Percentiles rank a stretch among this genome's conserved stretches.
These are phyloP conservation scores for Lasiodiplodia theobromae DNA, from an alignment of 2,329 filamentous ascomycete genomes.

Conservation along the genomic window DNA sequence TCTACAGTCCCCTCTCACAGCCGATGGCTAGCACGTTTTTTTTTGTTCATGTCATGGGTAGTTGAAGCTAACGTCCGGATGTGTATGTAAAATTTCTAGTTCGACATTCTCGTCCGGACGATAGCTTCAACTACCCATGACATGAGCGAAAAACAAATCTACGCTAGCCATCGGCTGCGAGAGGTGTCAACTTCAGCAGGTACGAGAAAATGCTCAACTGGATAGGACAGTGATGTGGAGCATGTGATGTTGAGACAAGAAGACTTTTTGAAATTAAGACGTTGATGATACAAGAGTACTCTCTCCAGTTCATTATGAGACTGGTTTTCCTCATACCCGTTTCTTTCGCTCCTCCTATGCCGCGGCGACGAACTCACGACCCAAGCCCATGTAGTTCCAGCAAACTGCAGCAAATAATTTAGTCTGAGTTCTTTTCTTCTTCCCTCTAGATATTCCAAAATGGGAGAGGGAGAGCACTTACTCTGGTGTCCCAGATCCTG, in stretches of 20 bases:
- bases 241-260: not conserved
- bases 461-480: conserved; percentile 49
- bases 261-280: not conserved
- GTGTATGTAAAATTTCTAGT: no score
- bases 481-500: conserved; percentile 69
- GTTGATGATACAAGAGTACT: not conserved
- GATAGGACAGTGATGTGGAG: not conserved
- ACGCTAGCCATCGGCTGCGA: no score
- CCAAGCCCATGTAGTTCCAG: conserved; percentile 19
- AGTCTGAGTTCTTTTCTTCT: no score
- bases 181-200: no score
- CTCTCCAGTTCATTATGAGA: not conserved
- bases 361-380: not conserved
- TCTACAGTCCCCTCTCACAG: no score
- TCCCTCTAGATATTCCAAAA: not conserved
- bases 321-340: not conserved
- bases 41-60: no score
- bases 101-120: no score
- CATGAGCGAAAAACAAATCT: no score
- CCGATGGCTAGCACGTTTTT: no score
- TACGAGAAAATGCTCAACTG: no score
- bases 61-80: no score
- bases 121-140: no score
- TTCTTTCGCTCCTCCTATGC: not conserved
- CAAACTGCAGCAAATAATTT: not conserved